Evolutionary conservation across 2,329 filamentous ascomycete species (phyloP).

Genomic region (Ceratocystis colombiana): DNA sequence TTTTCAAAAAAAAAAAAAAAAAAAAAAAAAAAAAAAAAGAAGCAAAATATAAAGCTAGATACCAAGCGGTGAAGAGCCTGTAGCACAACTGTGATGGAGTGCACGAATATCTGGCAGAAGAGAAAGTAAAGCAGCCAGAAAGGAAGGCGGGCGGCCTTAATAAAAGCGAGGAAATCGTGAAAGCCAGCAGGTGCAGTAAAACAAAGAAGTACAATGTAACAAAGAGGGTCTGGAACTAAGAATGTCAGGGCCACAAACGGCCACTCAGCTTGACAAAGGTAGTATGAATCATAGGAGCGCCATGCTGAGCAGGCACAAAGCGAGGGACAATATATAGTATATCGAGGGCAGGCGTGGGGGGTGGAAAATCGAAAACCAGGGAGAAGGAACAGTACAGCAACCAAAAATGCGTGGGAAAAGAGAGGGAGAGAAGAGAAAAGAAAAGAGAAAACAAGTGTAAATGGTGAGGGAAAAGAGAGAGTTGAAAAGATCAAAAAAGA

Average conservation of each 20-base stretch:
- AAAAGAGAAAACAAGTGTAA: neutral
- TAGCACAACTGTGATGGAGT: neutral
- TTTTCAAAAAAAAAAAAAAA: too few species aligned
- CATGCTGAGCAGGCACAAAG: constrained; percentile 12
- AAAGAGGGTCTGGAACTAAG: neutral
- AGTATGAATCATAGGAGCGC: constrained; percentile 9
- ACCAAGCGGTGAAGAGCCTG: neutral
- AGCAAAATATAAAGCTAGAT: neutral
- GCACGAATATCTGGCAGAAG: neutral
- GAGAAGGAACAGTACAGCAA: neutral
- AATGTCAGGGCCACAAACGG: constrained; percentile 17
- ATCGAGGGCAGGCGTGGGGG: neutral
- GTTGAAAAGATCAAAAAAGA: neutral
- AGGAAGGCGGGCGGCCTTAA: neutral
- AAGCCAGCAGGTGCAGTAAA: neutral
- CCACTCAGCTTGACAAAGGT: constrained; percentile 8
- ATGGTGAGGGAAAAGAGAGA: neutral
- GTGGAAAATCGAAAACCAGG: neutral
- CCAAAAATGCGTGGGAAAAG: neutral
- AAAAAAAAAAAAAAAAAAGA: too few species aligned
- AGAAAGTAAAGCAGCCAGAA: neutral
- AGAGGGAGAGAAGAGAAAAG: neutral
- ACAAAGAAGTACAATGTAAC: neutral
- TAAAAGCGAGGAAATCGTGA: neutral
- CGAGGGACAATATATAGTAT: neutral